Evolutionary conservation across 768 basidiomycete species (phyloP).

Genomic region (Kwoniella sp.): DNA sequence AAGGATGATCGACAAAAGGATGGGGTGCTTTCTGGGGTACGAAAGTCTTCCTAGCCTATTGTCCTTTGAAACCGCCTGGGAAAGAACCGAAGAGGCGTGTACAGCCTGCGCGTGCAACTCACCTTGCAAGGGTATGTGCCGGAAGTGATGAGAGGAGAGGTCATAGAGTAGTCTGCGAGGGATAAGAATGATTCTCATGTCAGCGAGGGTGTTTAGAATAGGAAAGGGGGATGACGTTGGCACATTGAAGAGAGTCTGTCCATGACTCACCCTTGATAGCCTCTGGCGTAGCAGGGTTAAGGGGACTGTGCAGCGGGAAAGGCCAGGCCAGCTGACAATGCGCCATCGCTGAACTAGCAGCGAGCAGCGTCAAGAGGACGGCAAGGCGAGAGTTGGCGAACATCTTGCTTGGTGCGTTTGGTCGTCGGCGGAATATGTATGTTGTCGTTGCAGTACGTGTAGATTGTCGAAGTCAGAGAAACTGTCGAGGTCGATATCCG

Average conservation of each 20-base stretch:
- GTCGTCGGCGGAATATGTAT: no score
- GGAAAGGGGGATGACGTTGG: no score
- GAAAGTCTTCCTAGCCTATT: no score
- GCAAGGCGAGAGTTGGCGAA: conserved; percentile 2
- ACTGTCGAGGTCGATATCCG: conserved; percentile 1
- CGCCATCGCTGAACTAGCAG: conserved; percentile 28
- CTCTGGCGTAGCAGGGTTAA: conserved; percentile 27
- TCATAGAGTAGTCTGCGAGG: conserved; percentile 55
- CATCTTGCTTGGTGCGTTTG: neutral
- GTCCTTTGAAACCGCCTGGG: neutral
- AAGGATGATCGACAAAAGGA: neutral
- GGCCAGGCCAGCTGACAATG: conserved; percentile 42
- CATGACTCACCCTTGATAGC: conserved; percentile 33
- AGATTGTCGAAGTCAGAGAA: no score
- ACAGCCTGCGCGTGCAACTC: conserved; percentile 1
- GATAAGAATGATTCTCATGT: conserved; percentile 15
- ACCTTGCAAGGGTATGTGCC: conserved; percentile 57
- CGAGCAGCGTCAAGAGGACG: conserved; percentile 15
- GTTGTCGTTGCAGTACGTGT: no score
- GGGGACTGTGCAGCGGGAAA: conserved; percentile 29
- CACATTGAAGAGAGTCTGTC: neutral
- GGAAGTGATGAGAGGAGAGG: conserved; percentile 49
- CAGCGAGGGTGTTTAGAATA: neutral
- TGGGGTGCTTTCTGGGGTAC: neutral
- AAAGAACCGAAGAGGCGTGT: neutral